Base-by-base conservation (phyloP, 73 alveolate genomes). In the Breviolum minutum region DNA sequence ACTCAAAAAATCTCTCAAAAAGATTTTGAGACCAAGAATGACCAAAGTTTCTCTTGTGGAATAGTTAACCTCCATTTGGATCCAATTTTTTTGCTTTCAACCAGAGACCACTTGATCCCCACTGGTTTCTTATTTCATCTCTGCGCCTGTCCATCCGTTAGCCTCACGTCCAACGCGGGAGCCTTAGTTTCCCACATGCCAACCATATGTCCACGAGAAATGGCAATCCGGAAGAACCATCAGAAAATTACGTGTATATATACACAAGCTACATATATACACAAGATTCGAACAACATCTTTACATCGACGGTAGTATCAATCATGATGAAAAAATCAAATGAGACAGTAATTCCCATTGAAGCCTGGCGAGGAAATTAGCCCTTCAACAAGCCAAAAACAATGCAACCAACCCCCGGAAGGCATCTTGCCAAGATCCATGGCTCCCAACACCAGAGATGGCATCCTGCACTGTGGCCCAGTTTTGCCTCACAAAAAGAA, bases 391-490 rank as follows among this genome's bases (percentile, higher is more conserved):
- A 40, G 54, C 64, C 17, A 30, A 80, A 10, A 79, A 12, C 92
- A 54, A n/a, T 20, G n/a, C 60, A 8, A 73, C 73, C 64, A 63
- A 6, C 76, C 63, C 48, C 29, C 99, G 87, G 99, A 54, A n/a
- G 22, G 63, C 60, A 8, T 70, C 73, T 29, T 29, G 8, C 76
- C 19, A 73, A 19, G 24, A 60, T 29, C 48, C 29, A 80, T 98
- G 99, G 95, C 99, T 97, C 60, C 74, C 93, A 60, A 40, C 79
- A 24, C 14, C 94, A 3, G 79, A 12, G 63, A 99, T 99, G 63
- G 99, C 99, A 60, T 99, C 99, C 96, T 99, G 99, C 61, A 99
- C 99, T 30, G 91, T 89, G 61, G 99, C 94, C 96, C 99, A 99
- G 99, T 99, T 99, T 94, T 99, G 99, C 96, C 96, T 81, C n/a